These are phyloP conservation scores for Trichoderma sp. DNA, from an alignment of 2,329 filamentous ascomycete species.

Conservation along the genomic window DNA sequence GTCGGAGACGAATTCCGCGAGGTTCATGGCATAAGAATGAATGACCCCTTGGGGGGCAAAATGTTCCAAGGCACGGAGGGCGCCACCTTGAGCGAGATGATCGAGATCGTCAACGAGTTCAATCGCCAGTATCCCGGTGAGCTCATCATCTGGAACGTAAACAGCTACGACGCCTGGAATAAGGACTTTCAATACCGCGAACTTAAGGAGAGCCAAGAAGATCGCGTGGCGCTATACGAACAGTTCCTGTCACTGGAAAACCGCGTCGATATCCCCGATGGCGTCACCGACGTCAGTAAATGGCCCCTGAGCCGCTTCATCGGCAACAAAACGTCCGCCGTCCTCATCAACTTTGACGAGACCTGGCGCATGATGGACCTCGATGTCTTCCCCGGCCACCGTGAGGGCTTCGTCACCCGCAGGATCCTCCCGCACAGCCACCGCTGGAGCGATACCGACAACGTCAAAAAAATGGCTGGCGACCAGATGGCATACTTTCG, in stretches of 20 bases:
- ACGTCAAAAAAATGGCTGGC: slow-evolving; percentile 13
- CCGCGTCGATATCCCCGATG: slow-evolving; percentile 23
- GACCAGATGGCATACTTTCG: slow-evolving; percentile 26
- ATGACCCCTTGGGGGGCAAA: background rate
- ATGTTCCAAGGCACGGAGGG: slow-evolving; percentile 28
- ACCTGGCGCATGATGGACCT: slow-evolving; percentile 23
- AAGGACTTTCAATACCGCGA: background rate
- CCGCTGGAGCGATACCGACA: slow-evolving; percentile 26
- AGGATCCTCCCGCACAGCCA: slow-evolving; percentile 27
- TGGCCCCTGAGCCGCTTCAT: slow-evolving; percentile 29
- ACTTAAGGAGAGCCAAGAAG: background rate
- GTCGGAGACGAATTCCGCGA: slow-evolving; percentile 20
- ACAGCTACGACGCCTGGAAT: slow-evolving; percentile 17
- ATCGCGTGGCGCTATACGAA: slow-evolving; percentile 22
- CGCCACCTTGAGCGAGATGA: slow-evolving; percentile 28
- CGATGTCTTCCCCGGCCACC: slow-evolving; percentile 26
- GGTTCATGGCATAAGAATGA: slow-evolving; percentile 23
- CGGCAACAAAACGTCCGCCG: slow-evolving; percentile 24
- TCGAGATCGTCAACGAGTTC: slow-evolving; percentile 31
- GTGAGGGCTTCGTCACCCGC: slow-evolving; percentile 29
- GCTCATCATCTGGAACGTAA: slow-evolving; percentile 34
- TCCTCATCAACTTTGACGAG: slow-evolving; percentile 30
- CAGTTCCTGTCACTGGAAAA: slow-evolving; percentile 26
- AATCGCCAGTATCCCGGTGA: slow-evolving; percentile 31
- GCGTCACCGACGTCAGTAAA: slow-evolving; percentile 27